A percentile compares a stretch with the other conserved stretches of the same genome.
Conservation (phyloP, 805 yeast genomes). For the Candida orba region DNA sequence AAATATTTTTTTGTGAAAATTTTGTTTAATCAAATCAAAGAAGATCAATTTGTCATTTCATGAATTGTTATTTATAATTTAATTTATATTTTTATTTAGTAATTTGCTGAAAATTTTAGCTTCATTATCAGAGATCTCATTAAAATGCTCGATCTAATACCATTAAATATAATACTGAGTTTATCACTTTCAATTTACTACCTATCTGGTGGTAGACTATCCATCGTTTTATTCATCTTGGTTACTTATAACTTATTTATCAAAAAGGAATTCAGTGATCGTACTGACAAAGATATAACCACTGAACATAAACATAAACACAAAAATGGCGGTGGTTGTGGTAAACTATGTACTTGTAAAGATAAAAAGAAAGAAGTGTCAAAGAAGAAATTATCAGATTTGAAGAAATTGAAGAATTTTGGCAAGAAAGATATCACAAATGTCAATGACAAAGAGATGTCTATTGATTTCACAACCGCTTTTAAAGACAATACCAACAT, state of each 20-base stretch:
- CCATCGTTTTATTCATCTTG: slow-evolving; percentile 25
- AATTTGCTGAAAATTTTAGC: no score
- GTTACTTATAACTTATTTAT: slow-evolving; percentile 22
- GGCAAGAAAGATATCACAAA: slow-evolving; percentile 4
- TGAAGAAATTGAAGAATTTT: slow-evolving; percentile 16
- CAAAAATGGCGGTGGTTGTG: slow-evolving; percentile 28
- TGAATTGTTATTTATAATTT: no score
- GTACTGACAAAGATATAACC: neutral
- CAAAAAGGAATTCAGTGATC: slow-evolving; percentile 4
- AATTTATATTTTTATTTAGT: no score
- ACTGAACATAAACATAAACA: slow-evolving; percentile 15
- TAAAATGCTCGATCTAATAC: slow-evolving; percentile 3
- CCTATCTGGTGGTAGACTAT: slow-evolving; percentile 31
- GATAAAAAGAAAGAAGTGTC: slow-evolving; percentile 16
- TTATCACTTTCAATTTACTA: slow-evolving; percentile 11
- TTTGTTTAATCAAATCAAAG: no score
- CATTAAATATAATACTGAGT: slow-evolving; percentile 8
- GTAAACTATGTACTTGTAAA: slow-evolving; percentile 26
- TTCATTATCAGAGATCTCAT: no score
- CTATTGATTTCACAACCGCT: slow-evolving; percentile 34
- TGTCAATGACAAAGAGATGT: slow-evolving; percentile 16
- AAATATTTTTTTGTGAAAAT: no score
- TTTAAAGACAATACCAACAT: slow-evolving; percentile 16
- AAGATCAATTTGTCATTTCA: no score
- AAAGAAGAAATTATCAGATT: slow-evolving; percentile 21